Percentiles rank a stretch among this genome's conserved stretches.
Conservation (phyloP, 768 basidiomycete species). For the Ramaria sp. region DNA sequence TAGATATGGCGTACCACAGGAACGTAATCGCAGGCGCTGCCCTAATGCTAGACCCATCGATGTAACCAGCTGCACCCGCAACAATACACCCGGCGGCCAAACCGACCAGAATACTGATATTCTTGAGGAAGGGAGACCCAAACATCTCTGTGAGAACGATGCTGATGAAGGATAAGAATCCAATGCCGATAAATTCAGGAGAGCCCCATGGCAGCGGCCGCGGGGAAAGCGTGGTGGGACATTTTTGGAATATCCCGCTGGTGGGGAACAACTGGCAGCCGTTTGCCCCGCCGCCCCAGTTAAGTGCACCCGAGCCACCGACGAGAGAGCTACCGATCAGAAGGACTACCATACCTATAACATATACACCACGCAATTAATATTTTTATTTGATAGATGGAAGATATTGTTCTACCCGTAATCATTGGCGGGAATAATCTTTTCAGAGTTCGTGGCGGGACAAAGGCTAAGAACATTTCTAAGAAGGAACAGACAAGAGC, state of each 20-base stretch:
- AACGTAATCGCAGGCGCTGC: conserved; percentile 73
- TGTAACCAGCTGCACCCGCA: conserved; percentile 69
- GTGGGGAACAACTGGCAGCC: conserved; percentile 51
- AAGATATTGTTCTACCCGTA: conserved; percentile 35
- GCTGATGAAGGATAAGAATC: conserved; percentile 69
- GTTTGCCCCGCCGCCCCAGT: conserved; percentile 83
- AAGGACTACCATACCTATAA: conserved; percentile 60
- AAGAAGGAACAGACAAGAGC: conserved; percentile 70
- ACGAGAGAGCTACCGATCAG: conserved; percentile 74
- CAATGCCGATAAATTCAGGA: conserved; percentile 76
- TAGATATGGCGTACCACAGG: conserved; percentile 39
- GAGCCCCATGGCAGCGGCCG: conserved; percentile 72
- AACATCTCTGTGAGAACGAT: conserved; percentile 77
- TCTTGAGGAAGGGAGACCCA: conserved; percentile 79
- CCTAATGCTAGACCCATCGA: conserved; percentile 52
- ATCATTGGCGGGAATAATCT: conserved; percentile 73
- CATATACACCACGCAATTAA: not conserved
- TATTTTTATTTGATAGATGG: not conserved
- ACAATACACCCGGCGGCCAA: conserved; percentile 73
- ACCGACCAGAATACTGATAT: conserved; percentile 67
- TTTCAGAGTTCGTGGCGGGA: conserved; percentile 51
- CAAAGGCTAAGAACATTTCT: conserved; percentile 70
- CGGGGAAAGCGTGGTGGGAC: conserved; percentile 62
- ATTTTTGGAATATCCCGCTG: conserved; percentile 58
- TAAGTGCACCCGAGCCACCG: conserved; percentile 59